A percentile compares a stretch with the other conserved stretches of the same genome.
phyloP scores from a whole-genome alignment of 176 grass and related monocot species.

The Phragmites australis region DNA sequence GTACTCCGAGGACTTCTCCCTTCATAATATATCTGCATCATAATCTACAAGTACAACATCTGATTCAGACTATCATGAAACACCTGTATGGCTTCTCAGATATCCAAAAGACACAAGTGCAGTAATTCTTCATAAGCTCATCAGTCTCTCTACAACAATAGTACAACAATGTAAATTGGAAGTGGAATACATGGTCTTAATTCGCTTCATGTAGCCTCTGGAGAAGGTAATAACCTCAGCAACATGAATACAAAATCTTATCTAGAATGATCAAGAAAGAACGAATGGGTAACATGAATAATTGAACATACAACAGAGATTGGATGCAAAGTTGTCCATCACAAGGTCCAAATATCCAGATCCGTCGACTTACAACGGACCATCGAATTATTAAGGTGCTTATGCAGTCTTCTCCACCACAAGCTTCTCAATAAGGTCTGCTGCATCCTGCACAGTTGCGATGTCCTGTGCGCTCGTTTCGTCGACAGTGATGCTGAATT shows the following conservation, averaged over 20 bases:
- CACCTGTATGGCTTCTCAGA: not conserved
- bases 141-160: constrained; percentile 19
- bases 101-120: not conserved
- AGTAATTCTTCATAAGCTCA: constrained; percentile 4
- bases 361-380: not conserved
- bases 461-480: constrained; percentile 61
- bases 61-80: not conserved
- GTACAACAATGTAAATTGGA: constrained; percentile 30
- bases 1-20: no score
- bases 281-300: constrained; percentile 20
- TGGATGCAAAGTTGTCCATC: not conserved
- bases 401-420: constrained; percentile 41
- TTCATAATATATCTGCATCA: not conserved
- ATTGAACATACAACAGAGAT: constrained; percentile 39
- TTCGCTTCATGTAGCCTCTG: constrained; percentile 28
- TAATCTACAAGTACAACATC: not conserved
- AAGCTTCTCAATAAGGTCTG: constrained; percentile 63
- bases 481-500: constrained; percentile 55
- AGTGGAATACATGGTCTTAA: constrained; percentile 18
- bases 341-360: constrained; percentile 8
- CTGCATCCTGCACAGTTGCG: constrained; percentile 55
- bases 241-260: constrained; percentile 38
- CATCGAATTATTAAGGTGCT: not conserved
- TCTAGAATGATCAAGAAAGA: constrained; percentile 33
- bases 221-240: constrained; percentile 21